Percentiles rank a stretch among this genome's conserved stretches.
Conservation (phyloP, 768 basidiomycete genomes). For the Trametes sanguinea region DNA sequence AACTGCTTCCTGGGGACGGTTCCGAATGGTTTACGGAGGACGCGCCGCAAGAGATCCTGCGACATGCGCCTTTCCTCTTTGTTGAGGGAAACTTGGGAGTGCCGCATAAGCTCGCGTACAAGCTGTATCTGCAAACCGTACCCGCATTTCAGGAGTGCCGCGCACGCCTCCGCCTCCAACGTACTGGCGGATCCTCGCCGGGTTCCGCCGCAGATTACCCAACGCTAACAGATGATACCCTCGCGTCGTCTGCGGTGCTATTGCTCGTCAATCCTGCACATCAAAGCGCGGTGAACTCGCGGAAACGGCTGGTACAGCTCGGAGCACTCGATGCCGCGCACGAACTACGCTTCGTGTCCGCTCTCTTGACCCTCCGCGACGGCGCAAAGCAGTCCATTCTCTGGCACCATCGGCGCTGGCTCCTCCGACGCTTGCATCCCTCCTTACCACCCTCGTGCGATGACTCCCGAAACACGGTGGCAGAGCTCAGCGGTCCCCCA, state of each 20-base stretch:
- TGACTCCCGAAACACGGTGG: not conserved
- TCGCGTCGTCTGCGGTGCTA: constrained; percentile 47
- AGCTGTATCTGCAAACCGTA: constrained; percentile 50
- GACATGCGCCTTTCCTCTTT: constrained; percentile 52
- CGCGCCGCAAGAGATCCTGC: constrained; percentile 30
- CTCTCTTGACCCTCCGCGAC: constrained; percentile 53
- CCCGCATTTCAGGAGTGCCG: constrained; percentile 28
- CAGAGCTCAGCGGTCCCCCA: no score
- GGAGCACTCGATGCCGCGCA: constrained; percentile 39
- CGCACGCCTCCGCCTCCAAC: not conserved
- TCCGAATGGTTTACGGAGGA: constrained; percentile 46
- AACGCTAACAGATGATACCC: constrained; percentile 11
- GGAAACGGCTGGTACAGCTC: constrained; percentile 53
- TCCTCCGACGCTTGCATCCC: constrained; percentile 43
- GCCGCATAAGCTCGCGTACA: constrained; percentile 57
- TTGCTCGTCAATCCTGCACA: constrained; percentile 69
- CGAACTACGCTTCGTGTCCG: constrained; percentile 51
- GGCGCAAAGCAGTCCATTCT: constrained; percentile 66
- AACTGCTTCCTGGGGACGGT: constrained; percentile 62
- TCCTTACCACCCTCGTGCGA: constrained; percentile 5
- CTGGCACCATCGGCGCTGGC: constrained; percentile 75
- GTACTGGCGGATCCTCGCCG: constrained; percentile 26
- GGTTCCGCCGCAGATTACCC: not conserved
- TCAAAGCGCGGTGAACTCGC: constrained; percentile 62
- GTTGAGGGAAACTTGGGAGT: constrained; percentile 64